phyloP scores from a whole-genome alignment of 2,329 filamentous ascomycete genomes.

The Dothideomycetidae sp. region DNA sequence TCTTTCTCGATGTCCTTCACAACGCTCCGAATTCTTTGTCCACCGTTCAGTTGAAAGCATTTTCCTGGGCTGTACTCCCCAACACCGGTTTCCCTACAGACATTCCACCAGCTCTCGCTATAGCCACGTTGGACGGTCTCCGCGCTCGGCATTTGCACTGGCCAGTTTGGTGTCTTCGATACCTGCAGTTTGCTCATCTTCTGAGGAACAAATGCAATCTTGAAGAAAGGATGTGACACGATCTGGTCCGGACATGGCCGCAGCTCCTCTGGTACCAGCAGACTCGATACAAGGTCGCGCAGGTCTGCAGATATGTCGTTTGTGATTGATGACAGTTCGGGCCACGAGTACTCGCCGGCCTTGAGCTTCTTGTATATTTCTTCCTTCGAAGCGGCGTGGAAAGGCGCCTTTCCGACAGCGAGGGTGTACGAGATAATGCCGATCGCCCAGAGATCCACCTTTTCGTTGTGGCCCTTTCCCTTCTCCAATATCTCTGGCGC shows the following conservation, averaged over 20 bases:
- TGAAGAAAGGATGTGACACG: conserved; percentile 68
- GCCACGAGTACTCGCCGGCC: conserved; percentile 69
- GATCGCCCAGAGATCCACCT: conserved; percentile 96
- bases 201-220: conserved; percentile 56
- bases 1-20: conserved; percentile 37
- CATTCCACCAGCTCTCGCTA: conserved; percentile 35
- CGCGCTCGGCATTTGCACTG: conserved; percentile 28
- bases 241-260: conserved; percentile 65
- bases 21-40: conserved; percentile 34
- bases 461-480: conserved; percentile 90
- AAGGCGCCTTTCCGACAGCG: conserved; percentile 89
- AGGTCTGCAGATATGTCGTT: conserved; percentile 62
- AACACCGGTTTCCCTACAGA: conserved; percentile 38
- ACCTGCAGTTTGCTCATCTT: conserved; percentile 33
- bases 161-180: conserved; percentile 33
- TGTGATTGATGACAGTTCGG: conserved; percentile 47
- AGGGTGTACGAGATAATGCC: conserved; percentile 98
- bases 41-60: conserved; percentile 32
- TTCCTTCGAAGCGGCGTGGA: conserved; percentile 80
- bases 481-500: conserved; percentile 93
- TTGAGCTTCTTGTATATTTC: conserved; percentile 62
- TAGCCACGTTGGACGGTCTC: conserved; percentile 32
- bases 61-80: conserved; percentile 34
- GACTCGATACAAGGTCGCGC: conserved; percentile 61
- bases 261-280: conserved; percentile 61